Evolutionary conservation across 257 asterid species (phyloP), one percentile per base, ranked within the genome.

Genomic region (Solanum tarapatanum): DNA sequence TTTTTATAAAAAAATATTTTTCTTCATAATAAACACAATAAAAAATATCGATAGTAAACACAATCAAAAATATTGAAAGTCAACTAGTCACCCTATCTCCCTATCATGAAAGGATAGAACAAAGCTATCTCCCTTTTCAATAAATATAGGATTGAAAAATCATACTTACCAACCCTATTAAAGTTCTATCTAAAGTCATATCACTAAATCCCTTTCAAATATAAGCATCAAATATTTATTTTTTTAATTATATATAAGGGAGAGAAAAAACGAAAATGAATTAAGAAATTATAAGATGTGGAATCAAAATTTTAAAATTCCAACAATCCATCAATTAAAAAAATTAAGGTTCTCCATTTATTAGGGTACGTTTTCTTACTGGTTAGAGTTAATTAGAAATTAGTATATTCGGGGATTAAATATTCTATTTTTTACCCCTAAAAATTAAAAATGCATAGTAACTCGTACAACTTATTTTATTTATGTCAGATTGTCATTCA

Each of bases 291-390:
- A 26, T 24, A 30, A 28, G 37, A 13, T 1, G 79, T 32, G 24
- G 0, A 72, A 72, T 30, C 2, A 10, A 70, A 32, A 7, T 23
- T 4, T 30, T 2, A 32, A 69, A 32, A 8, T 32, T 17, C 5
- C 8, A 2, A 72, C 0, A 72, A 33, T 17, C 4, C 2, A 32
- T 32, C 1, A 0, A 72, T 17, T 19, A 5, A n/a, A 72, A 43
- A 11, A 1, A 16, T 0, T 32, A 17, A 32, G 2, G 0, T 17
- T 30, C 7, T 33, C 0, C 2, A 0, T 1, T 8, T 33, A 3
- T 32, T 32, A 72, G 7, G 3, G 14, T 3, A 17, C 0, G 1
- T 32, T 72, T 33, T 11, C 8, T 72, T 6, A 2, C 0, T 30
- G 1, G 0, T 28, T 8, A 70, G 2, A 70, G 7, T 28, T 28